Base-by-base conservation (phyloP, 1,139 yeast genomes). In the Ogataea hybrid region DNA sequence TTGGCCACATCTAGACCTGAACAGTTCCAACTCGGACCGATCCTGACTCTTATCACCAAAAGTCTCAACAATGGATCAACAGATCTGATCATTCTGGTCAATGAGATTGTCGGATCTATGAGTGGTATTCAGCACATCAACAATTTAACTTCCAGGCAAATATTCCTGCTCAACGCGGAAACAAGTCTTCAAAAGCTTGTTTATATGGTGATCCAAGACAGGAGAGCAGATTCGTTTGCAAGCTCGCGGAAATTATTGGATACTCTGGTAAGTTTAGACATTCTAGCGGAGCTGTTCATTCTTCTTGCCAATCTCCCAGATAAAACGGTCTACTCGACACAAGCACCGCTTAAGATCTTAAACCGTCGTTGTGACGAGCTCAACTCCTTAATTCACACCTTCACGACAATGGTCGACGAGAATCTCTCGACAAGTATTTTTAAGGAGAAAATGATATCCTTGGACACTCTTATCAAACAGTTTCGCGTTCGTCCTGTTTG, bases 121-220 rank as follows among this genome's bases (percentile, higher is more conserved):
- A 88, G 95, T 14, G 97, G 97, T 4, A 76, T 89, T 28, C 85
- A 84, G 48, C 74, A 81, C 16, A 75, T 74, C 25, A 69, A 81
- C 5, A 83, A 86, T 55, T 65, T 88, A 38, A 81, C 90, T 0
- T 63, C 74, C 6, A 67, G 70, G 20, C 96, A 88, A 57, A 73
- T 90, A 15, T 71, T 78, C 41, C 73, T 80, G 64, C 66, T 90
- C 32, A 82, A 83, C 45, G 78, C 88, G 30, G 94, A 87, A 1
- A 67, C 72, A 1, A 65, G 77, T 11, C 62, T 90, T 39, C 76
- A 77, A 46, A 69, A 70, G 32, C 58, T 75, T 9, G 86, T 84
- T 0, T 78, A 79, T 51, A 64, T 69, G 31, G 75, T 83, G 1
- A 83, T 90, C 41, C 79, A 78, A 46, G 97, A 82, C 54, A 54